Base-by-base conservation (phyloP, 129 eudicot genomes). In the Artemisia annua region DNA sequence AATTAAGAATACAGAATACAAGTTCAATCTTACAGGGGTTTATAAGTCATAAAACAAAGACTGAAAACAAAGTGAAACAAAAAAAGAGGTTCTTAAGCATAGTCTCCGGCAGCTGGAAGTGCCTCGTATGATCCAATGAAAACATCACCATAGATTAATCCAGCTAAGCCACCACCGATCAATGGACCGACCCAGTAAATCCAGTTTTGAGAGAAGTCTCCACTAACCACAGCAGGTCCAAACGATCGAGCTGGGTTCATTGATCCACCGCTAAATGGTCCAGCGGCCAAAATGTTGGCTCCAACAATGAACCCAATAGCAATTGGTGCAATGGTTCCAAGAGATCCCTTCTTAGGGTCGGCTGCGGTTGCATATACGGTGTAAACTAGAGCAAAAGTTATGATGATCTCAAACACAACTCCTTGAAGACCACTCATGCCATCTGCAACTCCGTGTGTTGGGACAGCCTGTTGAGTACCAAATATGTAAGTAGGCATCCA, bases 241-340 rank as follows among this genome's bases (percentile, higher is more conserved):
- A 86, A 88, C 2, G 96, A 85, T 16, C 88, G 81, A 19, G 91
- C 87, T 0, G 91, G 96, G 87, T 88, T 88, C 96, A 88, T 88
- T 12, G 96, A 88, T 6, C 88, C 96, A 16, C 91, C 96, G 14
- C 85, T 71, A 55, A 89, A 89, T 9, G 89, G 85, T 32, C 96
- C 92, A 2, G 89, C 92, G 0, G 88, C 96, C 78, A 89, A 80
- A 62, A 89, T 84, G 80, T 89, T 89, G 46, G 96, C 96, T 57
- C 92, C 91, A 10, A 86, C 89, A 20, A 89, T 86, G 60, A 89
- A 82, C 4, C 92, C 92, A 46, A 86, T 84, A 17, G 87, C 87
- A 3, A 89, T 84, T 60, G 89, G 89, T 46, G 89, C 89, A 63
- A 81, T 80, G 53, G 84, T 80, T 49, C 86, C 85, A 35, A 89